Evolutionary conservation across 139 green algal species (phyloP), one percentile per base, ranked within the genome.

Genomic region (Haematococcus lacustris): DNA sequence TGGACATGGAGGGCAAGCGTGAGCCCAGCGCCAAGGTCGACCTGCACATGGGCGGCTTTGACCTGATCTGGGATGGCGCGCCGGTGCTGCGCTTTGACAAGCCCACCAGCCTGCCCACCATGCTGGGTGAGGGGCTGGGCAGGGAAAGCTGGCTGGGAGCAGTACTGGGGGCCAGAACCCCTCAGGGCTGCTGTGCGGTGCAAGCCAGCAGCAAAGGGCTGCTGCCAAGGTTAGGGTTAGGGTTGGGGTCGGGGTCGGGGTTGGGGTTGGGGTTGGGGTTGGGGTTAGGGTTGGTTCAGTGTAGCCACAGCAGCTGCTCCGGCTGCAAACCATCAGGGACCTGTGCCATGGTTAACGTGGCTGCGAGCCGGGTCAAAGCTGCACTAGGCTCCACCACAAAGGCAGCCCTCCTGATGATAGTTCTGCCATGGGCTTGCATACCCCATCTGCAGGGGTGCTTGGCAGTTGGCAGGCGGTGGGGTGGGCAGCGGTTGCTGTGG

Each of bases 1-100:
- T 85, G 23, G 85, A 88, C 77, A 32, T 88, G 67, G 82, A 90
- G 63, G 74, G 72, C 64, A 81, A 82, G 76, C 65, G 83, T 1
- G 80, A 86, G 41, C 39, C 73, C 2, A n/a, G n/a, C n/a, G 76
- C 71, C 61, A 80, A 84, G 67, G 38, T 71, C 65, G 63, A 80
- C 39, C 73, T 75, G 32, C 76, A 80, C 61, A 70, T 87, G 70
- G 86, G 87, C 38, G 87, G 89, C 43, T 94, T 91, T 79, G 89
- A 94, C 68, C 83, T 94, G n/a, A 88, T 94, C 32, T 91, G 78
- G 77, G 81, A 93, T 77, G 75, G 81, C 23, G 83, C 76, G 0
- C 76, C 85, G 0, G 73, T 85, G 30, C 68, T 82, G 65, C 68
- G 77, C 9, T 82, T 82, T 60, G 75, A 84, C 73, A 73, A 74